These are phyloP conservation scores for Rosa chinensis DNA, from an alignment of 306 rosid genomes.

Conservation along the genomic window DNA sequence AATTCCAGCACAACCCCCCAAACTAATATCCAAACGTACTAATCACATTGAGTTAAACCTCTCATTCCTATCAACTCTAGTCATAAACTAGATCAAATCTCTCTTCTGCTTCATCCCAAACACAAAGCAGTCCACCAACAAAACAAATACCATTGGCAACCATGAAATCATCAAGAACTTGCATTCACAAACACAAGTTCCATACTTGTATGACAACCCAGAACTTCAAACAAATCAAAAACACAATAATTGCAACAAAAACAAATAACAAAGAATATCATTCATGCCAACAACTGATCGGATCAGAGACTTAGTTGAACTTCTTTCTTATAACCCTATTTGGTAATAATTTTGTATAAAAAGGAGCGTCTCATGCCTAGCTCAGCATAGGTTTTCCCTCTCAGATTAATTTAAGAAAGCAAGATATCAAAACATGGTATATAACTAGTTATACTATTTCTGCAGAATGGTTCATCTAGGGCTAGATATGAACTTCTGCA, in stretches of 20 bases:
- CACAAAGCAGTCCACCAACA: slow-evolving; percentile 42
- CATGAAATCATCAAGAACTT: slow-evolving; percentile 8
- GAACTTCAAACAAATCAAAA: slow-evolving; percentile 23
- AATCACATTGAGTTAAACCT: neutral
- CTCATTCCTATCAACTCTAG: neutral
- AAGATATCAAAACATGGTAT: too few species aligned
- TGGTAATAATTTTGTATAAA: too few species aligned
- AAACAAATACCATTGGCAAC: slow-evolving; percentile 18
- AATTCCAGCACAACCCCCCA: neutral
- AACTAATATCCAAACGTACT: neutral
- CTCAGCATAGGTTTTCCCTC: too few species aligned
- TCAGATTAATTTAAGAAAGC: too few species aligned
- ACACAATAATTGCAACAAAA: slow-evolving; percentile 2
- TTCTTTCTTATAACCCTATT: too few species aligned
- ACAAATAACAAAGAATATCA: slow-evolving; percentile 47
- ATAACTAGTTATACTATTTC: too few species aligned
- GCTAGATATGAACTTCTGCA: too few species aligned
- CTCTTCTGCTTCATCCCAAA: slow-evolving; percentile 30
- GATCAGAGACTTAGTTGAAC: slow-evolving; percentile 49
- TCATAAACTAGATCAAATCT: slow-evolving; percentile 6
- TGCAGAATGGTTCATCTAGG: too few species aligned
- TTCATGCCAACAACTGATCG: slow-evolving; percentile 42
- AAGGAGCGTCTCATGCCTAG: too few species aligned
- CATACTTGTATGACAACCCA: slow-evolving; percentile 2
- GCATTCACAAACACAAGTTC: neutral